These are phyloP conservation scores for Xylaria palmicola DNA, from an alignment of 495 filamentous ascomycete species.

Conservation along the genomic window DNA sequence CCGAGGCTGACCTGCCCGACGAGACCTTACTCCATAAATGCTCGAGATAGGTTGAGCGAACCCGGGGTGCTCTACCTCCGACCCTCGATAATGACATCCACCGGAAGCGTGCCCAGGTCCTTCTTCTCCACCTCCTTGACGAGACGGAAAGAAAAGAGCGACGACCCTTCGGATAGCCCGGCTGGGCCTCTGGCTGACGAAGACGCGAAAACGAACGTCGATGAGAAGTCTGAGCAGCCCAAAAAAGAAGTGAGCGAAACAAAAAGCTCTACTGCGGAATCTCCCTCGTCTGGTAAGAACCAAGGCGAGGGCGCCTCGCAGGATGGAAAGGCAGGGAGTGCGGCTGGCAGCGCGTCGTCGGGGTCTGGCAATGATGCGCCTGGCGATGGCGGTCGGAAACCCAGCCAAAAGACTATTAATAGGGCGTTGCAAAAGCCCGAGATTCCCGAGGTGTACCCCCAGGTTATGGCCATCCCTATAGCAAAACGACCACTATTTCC, in stretches of 20 bases:
- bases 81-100: conserved; percentile 19
- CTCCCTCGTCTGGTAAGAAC: conserved; percentile 27
- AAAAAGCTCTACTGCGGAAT: conserved; percentile 41
- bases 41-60: conserved; percentile 16
- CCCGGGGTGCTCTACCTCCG: conserved; percentile 16
- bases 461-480: conserved; percentile 99
- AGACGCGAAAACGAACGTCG: conserved; percentile 46
- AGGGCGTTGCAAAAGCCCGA: conserved; percentile 79
- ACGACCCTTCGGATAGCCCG: conserved; percentile 42
- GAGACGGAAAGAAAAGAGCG: conserved; percentile 42
- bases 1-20: conserved; percentile 13
- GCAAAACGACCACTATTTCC: conserved; percentile 92
- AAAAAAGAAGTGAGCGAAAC: conserved; percentile 34
- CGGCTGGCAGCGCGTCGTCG: conserved; percentile 38
- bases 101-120: conserved; percentile 21
- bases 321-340: conserved; percentile 45
- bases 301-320: conserved; percentile 38
- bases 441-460: conserved; percentile 93
- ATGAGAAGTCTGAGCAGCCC: conserved; percentile 45
- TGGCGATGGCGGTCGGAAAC: conserved; percentile 51
- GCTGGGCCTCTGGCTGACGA: conserved; percentile 45
- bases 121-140: conserved; percentile 40
- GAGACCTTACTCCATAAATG: conserved; percentile 25
- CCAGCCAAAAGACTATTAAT: conserved; percentile 65
- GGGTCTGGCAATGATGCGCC: conserved; percentile 45